Evolutionary conservation across 2,329 filamentous ascomycete genomes (phyloP).

Genomic region (Calonectria ilicicola): DNA sequence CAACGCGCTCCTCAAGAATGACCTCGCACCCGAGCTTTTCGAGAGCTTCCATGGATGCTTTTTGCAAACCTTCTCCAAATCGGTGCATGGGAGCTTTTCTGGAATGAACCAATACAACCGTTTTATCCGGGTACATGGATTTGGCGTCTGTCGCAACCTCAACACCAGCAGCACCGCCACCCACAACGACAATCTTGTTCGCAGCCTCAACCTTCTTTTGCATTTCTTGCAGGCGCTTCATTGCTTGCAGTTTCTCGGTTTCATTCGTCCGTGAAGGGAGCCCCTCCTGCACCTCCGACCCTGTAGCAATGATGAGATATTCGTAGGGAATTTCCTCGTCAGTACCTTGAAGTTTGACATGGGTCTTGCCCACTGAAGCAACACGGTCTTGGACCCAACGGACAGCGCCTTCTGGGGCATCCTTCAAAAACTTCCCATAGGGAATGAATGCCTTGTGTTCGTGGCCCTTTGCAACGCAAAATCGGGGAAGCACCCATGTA

Average conservation of each 20-base stretch:
- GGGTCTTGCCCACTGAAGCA: slow-evolving; percentile 48
- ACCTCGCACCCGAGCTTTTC: slow-evolving; percentile 60
- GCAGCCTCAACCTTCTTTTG: slow-evolving; percentile 59
- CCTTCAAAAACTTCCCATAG: slow-evolving; percentile 58
- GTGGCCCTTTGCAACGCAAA: slow-evolving; percentile 64
- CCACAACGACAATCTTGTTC: slow-evolving; percentile 61
- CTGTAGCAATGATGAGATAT: slow-evolving; percentile 69
- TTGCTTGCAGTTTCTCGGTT: slow-evolving; percentile 55
- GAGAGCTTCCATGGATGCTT: slow-evolving; percentile 55
- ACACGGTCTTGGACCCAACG: slow-evolving; percentile 59
- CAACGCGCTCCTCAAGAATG: slow-evolving; percentile 62
- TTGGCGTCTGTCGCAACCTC: slow-evolving; percentile 72
- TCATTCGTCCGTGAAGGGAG: slow-evolving; percentile 62
- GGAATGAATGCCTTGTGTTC: slow-evolving; percentile 72
- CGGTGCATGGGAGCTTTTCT: slow-evolving; percentile 63
- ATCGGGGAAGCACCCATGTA: slow-evolving; percentile 70
- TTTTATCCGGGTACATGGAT: slow-evolving; percentile 65
- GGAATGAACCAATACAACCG: slow-evolving; percentile 69
- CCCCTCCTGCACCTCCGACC: slow-evolving; percentile 56
- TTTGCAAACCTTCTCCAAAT: slow-evolving; percentile 59
- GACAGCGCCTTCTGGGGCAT: slow-evolving; percentile 48
- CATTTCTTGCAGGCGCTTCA: slow-evolving; percentile 56
- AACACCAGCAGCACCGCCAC: slow-evolving; percentile 72
- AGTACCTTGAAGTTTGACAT: slow-evolving; percentile 54
- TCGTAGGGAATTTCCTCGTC: slow-evolving; percentile 63